Evolutionary conservation across 768 basidiomycete genomes (phyloP).

Genomic region (Mycena rosella): DNA sequence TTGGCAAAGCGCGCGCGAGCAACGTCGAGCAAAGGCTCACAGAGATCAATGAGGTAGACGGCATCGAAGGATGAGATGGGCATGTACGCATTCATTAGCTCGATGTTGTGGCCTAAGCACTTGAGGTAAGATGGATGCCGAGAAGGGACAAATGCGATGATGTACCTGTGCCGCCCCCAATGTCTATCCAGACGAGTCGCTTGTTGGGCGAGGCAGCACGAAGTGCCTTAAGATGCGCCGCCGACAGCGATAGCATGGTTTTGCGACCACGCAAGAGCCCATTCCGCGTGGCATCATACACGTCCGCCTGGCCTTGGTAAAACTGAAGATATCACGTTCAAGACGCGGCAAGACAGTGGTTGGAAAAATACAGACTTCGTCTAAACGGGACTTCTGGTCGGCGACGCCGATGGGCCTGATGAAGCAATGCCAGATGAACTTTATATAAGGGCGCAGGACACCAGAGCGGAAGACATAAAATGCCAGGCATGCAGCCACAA

Average conservation of each 20-base stretch:
- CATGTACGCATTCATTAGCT: slow-evolving; percentile 72
- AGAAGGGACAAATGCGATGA: slow-evolving; percentile 2
- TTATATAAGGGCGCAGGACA: slow-evolving; percentile 54
- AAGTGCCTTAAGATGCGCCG: slow-evolving; percentile 29
- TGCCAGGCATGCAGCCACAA: slow-evolving; percentile 19
- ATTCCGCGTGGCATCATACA: slow-evolving; percentile 78
- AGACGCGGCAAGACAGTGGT: slow-evolving; percentile 9
- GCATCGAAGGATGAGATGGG: slow-evolving; percentile 67
- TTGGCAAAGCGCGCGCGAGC: slow-evolving; percentile 75
- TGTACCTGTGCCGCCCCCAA: slow-evolving; percentile 79
- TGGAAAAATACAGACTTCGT: slow-evolving; percentile 54
- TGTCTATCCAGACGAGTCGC: slow-evolving; percentile 80
- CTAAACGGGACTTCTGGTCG: slow-evolving; percentile 59
- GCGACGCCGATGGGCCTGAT: slow-evolving; percentile 54
- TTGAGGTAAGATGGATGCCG: slow-evolving; percentile 35
- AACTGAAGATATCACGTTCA: slow-evolving; percentile 53
- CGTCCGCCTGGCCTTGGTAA: slow-evolving; percentile 76
- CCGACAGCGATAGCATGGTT: slow-evolving; percentile 62
- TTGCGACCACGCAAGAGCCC: slow-evolving; percentile 75
- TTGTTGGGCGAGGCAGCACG: slow-evolving; percentile 40
- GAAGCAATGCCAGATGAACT: slow-evolving; percentile 66
- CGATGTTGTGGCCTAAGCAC: slow-evolving; percentile 70
- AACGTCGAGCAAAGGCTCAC: slow-evolving; percentile 76
- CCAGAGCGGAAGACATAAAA: slow-evolving; percentile 35
- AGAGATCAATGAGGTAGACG: slow-evolving; percentile 78